phyloP scores from a whole-genome alignment of 2,329 filamentous ascomycete genomes.

The Herpotrichia juniperi region DNA sequence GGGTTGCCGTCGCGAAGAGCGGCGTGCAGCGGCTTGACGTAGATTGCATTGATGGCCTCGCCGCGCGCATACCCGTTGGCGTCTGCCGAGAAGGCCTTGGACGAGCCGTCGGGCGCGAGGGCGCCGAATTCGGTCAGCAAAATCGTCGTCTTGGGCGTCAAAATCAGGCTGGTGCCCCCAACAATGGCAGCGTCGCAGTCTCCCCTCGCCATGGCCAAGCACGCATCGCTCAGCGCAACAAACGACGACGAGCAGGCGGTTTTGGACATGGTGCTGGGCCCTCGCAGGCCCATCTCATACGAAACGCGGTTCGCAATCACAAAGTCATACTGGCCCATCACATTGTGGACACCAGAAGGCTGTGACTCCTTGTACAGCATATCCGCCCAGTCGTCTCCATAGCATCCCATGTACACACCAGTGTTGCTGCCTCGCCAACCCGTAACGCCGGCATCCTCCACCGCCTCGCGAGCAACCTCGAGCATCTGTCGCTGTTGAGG shows the following conservation, averaged over 20 bases:
- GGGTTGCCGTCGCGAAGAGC: constrained; percentile 48
- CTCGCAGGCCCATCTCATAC: constrained; percentile 22
- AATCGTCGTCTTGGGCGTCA: neutral
- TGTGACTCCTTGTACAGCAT: constrained; percentile 2
- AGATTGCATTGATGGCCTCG: constrained; percentile 57
- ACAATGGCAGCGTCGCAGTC: neutral
- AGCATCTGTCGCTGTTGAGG: constrained; percentile 23
- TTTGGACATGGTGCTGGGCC: constrained; percentile 20
- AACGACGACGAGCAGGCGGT: constrained; percentile 32
- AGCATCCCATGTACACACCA: constrained; percentile 2
- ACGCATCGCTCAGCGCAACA: neutral
- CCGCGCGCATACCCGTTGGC: constrained; percentile 70
- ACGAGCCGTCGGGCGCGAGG: constrained; percentile 18
- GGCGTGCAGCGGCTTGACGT: constrained; percentile 49
- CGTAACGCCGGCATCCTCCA: constrained; percentile 19
- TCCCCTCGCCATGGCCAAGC: constrained; percentile 8
- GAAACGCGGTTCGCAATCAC: constrained; percentile 17
- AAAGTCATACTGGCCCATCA: constrained; percentile 1
- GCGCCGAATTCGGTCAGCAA: neutral
- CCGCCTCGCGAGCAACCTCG: constrained; percentile 21
- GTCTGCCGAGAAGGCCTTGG: constrained; percentile 17
- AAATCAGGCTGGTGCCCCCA: constrained; percentile 6
- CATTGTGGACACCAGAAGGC: neutral
- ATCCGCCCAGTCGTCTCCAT: constrained; percentile 2
- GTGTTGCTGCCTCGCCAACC: constrained; percentile 4